Percentiles rank a stretch among this genome's conserved stretches.
phyloP scores from a whole-genome alignment of 352 stramenopile species.

The Thraustochytrium sp. region DNA sequence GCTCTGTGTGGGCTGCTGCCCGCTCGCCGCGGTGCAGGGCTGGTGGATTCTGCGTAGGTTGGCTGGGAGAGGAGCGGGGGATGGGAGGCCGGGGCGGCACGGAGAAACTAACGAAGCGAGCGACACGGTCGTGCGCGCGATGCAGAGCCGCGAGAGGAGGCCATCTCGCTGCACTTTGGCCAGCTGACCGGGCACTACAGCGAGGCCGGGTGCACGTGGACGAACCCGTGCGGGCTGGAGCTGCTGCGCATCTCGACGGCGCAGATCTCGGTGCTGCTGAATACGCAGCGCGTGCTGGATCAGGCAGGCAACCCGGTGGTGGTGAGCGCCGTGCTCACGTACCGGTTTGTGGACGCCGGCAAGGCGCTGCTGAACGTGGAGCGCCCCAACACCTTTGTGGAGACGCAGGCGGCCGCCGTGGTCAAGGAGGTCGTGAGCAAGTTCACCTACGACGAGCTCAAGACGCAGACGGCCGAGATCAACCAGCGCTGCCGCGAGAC shows the following conservation, averaged over 20 bases:
- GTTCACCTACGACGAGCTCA: conserved; percentile 39
- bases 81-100: background rate
- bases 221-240: background rate
- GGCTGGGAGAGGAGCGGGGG: background rate
- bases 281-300: background rate
- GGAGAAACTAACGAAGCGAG: background rate
- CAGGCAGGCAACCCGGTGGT: background rate
- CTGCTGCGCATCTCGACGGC: background rate
- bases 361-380: conserved; percentile 31
- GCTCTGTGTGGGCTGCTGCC: background rate
- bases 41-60: conserved; percentile 19
- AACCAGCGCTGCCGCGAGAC: background rate
- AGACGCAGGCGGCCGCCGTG: conserved; percentile 18
- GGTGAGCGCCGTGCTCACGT: conserved; percentile 3
- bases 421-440: conserved; percentile 15
- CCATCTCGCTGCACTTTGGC: conserved; percentile 36
- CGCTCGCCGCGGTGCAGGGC: background rate
- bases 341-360: background rate
- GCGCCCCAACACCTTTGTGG: background rate
- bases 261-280: background rate
- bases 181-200: background rate
- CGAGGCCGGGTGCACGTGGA: background rate
- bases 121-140: background rate
- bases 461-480: conserved; percentile 19
- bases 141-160: conserved; percentile 1